Percentiles rank a stretch among this genome's conserved stretches.
These are phyloP conservation scores for Dalechampia spathulata DNA, from an alignment of 441 rosid species.

Conservation along the genomic window DNA sequence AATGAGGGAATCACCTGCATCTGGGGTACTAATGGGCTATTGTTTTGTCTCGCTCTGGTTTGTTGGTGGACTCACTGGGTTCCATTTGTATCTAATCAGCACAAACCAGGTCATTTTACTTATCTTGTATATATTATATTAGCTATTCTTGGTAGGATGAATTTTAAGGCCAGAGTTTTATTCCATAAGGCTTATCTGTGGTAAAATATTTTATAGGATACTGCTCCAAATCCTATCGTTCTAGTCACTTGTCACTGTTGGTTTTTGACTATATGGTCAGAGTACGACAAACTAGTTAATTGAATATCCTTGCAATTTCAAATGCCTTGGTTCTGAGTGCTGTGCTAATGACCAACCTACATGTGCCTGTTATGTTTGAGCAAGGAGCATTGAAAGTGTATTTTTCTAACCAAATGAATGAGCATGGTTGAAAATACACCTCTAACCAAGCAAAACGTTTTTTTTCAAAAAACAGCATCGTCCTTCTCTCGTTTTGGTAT, in stretches of 20 bases:
- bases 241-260: background rate
- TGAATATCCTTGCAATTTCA: background rate
- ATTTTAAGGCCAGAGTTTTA: no score
- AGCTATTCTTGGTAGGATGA: no score
- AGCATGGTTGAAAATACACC: no score
- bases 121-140: no score
- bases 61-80: constrained; percentile 96
- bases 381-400: background rate
- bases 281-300: background rate
- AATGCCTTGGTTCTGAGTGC: background rate
- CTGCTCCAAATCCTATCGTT: background rate
- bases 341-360: background rate
- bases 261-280: background rate
- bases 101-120: constrained; percentile 70
- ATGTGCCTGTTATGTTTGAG: background rate
- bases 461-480: no score
- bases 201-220: background rate
- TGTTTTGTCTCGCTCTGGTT: constrained; percentile 88
- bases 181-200: background rate
- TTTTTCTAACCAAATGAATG: background rate
- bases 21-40: constrained; percentile 72
- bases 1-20: constrained; percentile 81
- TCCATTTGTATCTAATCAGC: constrained; percentile 83
- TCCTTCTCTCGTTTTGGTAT: background rate
- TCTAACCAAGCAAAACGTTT: no score